phyloP scores from a whole-genome alignment of 2,329 filamentous ascomycete species.

The Trichoderma cornu-damae region DNA sequence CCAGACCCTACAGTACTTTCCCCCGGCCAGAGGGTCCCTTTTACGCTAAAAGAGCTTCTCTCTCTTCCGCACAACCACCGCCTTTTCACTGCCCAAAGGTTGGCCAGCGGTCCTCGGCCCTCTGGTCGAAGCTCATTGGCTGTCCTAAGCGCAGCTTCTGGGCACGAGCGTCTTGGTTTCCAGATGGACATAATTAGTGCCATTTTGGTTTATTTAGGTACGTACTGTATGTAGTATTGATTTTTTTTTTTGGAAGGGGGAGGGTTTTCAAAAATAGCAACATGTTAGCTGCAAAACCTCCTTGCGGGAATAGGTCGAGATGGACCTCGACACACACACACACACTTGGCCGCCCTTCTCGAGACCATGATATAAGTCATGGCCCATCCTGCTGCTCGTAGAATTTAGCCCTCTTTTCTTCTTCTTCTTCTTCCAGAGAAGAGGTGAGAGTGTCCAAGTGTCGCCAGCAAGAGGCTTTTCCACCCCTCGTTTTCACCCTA shows the following conservation, averaged over 20 bases:
- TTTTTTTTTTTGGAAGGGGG: too few relatives aligned
- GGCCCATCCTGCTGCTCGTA: slow-evolving; percentile 38
- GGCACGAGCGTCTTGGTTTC: slow-evolving; percentile 24
- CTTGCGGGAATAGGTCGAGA: slow-evolving; percentile 22
- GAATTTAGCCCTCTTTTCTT: slow-evolving; percentile 40
- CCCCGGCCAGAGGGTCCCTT: slow-evolving; percentile 21
- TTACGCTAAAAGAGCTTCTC: slow-evolving; percentile 20
- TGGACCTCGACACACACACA: slow-evolving; percentile 26
- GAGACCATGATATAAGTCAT: slow-evolving; percentile 55
- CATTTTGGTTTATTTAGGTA: too few relatives aligned
- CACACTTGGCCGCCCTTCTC: slow-evolving; percentile 38
- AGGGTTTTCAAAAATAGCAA: slow-evolving; percentile 39
- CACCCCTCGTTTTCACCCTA: slow-evolving; percentile 37
- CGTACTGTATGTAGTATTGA: too few relatives aligned
- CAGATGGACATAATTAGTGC: slow-evolving; percentile 25
- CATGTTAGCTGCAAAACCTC: slow-evolving; percentile 21
- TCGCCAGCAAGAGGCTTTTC: slow-evolving; percentile 40
- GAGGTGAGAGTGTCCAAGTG: slow-evolving; percentile 48
- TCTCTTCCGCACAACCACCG: slow-evolving; percentile 29
- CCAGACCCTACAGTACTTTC: slow-evolving; percentile 14
- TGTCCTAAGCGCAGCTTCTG: slow-evolving; percentile 43
- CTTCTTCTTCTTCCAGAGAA: slow-evolving; percentile 37
- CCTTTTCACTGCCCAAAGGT: slow-evolving; percentile 16
- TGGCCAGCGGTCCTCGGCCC: slow-evolving; percentile 23
- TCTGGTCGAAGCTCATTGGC: slow-evolving; percentile 39